Evolutionary conservation across 208 protist species (phyloP).

Genomic region (Balamuthia mandrillaris): DNA sequence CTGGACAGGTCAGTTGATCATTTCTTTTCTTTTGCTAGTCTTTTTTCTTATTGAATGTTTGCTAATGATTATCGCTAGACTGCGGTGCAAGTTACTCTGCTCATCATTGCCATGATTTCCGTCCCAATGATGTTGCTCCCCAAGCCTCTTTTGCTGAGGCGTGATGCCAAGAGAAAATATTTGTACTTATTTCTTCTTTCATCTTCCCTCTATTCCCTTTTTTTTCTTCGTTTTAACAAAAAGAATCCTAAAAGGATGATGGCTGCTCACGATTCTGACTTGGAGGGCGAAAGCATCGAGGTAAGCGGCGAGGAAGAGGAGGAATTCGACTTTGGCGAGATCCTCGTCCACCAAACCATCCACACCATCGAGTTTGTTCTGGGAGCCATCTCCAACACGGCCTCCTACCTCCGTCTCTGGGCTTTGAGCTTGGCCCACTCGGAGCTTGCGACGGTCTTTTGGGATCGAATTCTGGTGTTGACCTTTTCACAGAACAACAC

Average conservation of each 20-base stretch:
- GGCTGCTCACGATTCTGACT: no score
- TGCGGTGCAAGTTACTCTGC: constrained; percentile 72
- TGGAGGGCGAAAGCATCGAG: no score
- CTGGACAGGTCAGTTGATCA: constrained; percentile 18
- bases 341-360: constrained; percentile 96
- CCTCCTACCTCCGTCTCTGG: constrained; percentile 99
- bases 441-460: constrained; percentile 65
- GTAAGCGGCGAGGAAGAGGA: constrained; percentile 45
- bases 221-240: no score
- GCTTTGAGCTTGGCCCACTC: constrained; percentile 98
- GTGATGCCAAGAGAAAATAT: constrained; percentile 37
- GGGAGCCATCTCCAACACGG: constrained; percentile 98
- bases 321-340: constrained; percentile 88
- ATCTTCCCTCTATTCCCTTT: not conserved
- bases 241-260: no score
- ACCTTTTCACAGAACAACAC: constrained; percentile 65
- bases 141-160: constrained; percentile 76
- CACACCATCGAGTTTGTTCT: constrained; percentile 99
- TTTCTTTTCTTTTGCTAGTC: not conserved
- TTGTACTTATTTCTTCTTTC: not conserved
- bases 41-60: no score
- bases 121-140: constrained; percentile 83
- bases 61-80: no score
- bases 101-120: constrained; percentile 75
- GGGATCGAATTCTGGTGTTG: constrained; percentile 53